Evolutionary conservation across 1,139 yeast species (phyloP).

Genomic region (Yamadazyma diddensiae): DNA sequence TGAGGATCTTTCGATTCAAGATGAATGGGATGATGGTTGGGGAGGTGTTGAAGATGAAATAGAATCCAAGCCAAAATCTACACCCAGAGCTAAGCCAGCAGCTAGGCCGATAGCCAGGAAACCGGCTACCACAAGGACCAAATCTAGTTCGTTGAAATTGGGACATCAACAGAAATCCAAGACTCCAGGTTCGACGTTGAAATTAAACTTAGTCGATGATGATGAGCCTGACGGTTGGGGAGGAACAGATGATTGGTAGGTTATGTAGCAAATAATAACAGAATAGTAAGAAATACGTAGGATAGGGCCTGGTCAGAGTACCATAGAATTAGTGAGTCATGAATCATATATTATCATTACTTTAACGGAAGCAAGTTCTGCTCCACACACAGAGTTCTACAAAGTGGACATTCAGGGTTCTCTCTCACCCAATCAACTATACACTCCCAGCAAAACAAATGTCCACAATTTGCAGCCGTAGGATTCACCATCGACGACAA

Average conservation of each 20-base stretch:
- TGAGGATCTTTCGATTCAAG: constrained; percentile 12
- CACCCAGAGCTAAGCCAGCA: constrained; percentile 2
- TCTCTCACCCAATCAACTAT: constrained; percentile 88
- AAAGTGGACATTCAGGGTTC: constrained; percentile 86
- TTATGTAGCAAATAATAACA: background rate
- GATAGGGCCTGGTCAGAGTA: too few species aligned
- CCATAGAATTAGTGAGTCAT: background rate
- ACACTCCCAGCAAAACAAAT: constrained; percentile 90
- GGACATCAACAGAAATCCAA: constrained; percentile 20
- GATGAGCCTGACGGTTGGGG: constrained; percentile 59
- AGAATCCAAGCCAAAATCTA: constrained; percentile 8
- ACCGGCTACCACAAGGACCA: constrained; percentile 11
- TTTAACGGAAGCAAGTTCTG: constrained; percentile 72
- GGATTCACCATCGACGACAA: constrained; percentile 79
- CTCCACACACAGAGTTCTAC: constrained; percentile 72
- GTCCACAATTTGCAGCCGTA: constrained; percentile 88
- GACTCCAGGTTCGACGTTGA: constrained; percentile 28
- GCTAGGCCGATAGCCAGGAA: constrained; percentile 9
- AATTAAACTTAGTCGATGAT: constrained; percentile 37
- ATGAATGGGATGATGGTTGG: constrained; percentile 15
- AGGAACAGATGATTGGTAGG: constrained; percentile 28
- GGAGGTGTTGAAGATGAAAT: constrained; percentile 12
- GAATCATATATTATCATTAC: constrained; percentile 18
- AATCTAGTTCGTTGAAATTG: constrained; percentile 23
- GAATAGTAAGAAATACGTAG: too few species aligned